phyloP scores from a whole-genome alignment of 108 stramenopile genomes.

The Cyclostephanos tholiformis region DNA sequence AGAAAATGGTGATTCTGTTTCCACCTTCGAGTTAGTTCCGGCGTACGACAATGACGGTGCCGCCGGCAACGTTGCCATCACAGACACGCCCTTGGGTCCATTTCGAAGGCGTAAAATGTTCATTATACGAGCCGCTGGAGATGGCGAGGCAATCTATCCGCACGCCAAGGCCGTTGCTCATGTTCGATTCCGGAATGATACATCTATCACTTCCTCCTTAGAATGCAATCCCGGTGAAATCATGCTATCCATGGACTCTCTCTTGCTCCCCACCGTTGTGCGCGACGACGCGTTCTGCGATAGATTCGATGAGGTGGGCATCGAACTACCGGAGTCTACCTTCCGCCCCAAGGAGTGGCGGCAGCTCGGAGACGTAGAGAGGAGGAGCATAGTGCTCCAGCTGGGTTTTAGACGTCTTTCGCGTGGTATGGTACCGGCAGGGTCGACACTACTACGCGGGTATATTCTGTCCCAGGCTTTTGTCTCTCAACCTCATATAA shows the following conservation, averaged over 20 bases:
- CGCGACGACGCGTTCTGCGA: conserved; percentile 10
- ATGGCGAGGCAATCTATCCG: conserved; percentile 30
- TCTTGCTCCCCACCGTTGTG: conserved; percentile 18
- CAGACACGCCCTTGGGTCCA: conserved; percentile 30
- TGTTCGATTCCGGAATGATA: conserved; percentile 16
- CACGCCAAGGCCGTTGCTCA: conserved; percentile 21
- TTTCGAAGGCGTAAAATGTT: conserved; percentile 25
- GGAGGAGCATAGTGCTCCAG: conserved; percentile 21
- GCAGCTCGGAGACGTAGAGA: conserved; percentile 30
- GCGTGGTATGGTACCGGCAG: conserved; percentile 29
- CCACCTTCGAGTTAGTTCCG: conserved; percentile 20
- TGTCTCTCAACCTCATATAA: conserved; percentile 11
- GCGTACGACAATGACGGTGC: background rate
- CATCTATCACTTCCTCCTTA: background rate
- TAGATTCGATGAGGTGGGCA: conserved; percentile 31
- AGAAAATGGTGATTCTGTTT: background rate
- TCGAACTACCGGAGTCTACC: conserved; percentile 3
- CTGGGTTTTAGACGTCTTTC: conserved; percentile 33
- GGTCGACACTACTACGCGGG: conserved; percentile 22
- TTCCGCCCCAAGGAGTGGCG: conserved; percentile 41
- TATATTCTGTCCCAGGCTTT: conserved; percentile 31
- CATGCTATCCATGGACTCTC: conserved; percentile 20
- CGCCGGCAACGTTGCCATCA: conserved; percentile 6
- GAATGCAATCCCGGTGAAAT: background rate
- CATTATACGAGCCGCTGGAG: conserved; percentile 11